These are phyloP conservation scores for Monilinia vaccinii-corymbosi DNA, from an alignment of 2,329 filamentous ascomycete species.

Conservation along the genomic window DNA sequence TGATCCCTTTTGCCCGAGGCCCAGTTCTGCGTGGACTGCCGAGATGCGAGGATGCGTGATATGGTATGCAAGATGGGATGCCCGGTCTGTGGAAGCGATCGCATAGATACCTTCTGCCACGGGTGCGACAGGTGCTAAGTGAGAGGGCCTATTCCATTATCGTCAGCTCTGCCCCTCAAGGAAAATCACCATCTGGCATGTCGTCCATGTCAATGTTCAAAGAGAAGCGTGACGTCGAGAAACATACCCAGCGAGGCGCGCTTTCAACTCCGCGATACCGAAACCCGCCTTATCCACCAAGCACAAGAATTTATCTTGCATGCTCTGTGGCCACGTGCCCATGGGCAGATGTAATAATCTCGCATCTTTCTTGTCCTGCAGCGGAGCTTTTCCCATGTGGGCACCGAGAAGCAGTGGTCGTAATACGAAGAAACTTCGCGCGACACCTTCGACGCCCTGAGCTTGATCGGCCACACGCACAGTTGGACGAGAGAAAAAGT, in stretches of 20 bases:
- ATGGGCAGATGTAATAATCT: constrained; percentile 74
- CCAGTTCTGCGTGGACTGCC: constrained; percentile 66
- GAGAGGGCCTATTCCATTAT: not conserved
- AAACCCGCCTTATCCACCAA: constrained; percentile 71
- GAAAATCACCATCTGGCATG: not conserved
- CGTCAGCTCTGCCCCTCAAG: no score
- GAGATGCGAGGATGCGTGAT: constrained; percentile 66
- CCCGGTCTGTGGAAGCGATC: constrained; percentile 60
- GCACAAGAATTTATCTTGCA: constrained; percentile 63
- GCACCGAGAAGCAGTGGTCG: constrained; percentile 62
- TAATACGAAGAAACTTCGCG: constrained; percentile 71
- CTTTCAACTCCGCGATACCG: constrained; percentile 60
- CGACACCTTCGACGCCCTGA: constrained; percentile 59
- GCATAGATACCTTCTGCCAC: constrained; percentile 83
- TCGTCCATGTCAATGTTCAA: not conserved
- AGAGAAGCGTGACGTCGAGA: not conserved
- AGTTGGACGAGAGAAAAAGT: constrained; percentile 79
- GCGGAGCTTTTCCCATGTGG: constrained; percentile 47
- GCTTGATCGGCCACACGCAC: constrained; percentile 62
- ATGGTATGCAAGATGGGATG: constrained; percentile 72
- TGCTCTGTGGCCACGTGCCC: constrained; percentile 65
- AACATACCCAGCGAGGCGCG: constrained; percentile 51
- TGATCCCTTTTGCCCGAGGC: constrained; percentile 60
- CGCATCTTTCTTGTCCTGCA: constrained; percentile 48
- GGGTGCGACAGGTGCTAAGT: constrained; percentile 57